phyloP scores from a whole-genome alignment of 768 basidiomycete species.

The Clitopilus hobsonii region DNA sequence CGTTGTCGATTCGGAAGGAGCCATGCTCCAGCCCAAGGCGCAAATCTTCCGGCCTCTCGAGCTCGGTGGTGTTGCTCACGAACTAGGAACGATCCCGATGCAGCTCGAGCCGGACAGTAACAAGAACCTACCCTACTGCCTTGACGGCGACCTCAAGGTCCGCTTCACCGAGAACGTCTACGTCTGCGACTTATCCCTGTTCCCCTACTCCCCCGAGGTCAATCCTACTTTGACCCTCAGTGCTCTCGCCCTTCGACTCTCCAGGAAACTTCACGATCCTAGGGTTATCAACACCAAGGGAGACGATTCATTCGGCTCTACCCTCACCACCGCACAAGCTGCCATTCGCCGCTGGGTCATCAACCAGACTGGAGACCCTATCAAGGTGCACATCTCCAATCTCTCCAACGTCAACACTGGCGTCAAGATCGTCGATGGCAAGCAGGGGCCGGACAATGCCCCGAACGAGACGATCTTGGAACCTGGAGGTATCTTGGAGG shows the following conservation, averaged over 20 bases:
- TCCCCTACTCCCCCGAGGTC: constrained; percentile 20
- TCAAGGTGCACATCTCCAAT: constrained; percentile 4
- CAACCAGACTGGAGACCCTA: constrained; percentile 5
- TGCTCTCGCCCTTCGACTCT: constrained; percentile 19
- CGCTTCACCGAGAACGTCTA: constrained; percentile 10
- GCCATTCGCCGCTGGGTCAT: constrained; percentile 3
- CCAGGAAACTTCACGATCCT: constrained; percentile 6
- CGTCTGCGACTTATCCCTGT: constrained; percentile 22
- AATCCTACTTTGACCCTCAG: constrained; percentile 21
- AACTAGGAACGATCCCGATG: constrained; percentile 20
- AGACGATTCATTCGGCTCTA: too few relatives aligned
- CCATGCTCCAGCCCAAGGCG: neutral
- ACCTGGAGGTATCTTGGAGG: neutral
- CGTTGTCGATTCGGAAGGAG: neutral
- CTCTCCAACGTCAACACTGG: neutral
- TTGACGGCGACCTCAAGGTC: constrained; percentile 12
- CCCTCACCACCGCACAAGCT: too few relatives aligned
- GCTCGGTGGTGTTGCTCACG: constrained; percentile 21
- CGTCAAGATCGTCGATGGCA: neutral
- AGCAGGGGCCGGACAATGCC: too few relatives aligned
- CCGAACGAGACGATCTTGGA: constrained; percentile 3
- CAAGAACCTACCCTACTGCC: constrained; percentile 9
- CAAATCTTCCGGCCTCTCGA: constrained; percentile 11
- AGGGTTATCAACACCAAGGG: neutral
- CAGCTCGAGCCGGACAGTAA: neutral